phyloP scores from a whole-genome alignment of 2,329 filamentous ascomycete species.

The Fusarium sp. region DNA sequence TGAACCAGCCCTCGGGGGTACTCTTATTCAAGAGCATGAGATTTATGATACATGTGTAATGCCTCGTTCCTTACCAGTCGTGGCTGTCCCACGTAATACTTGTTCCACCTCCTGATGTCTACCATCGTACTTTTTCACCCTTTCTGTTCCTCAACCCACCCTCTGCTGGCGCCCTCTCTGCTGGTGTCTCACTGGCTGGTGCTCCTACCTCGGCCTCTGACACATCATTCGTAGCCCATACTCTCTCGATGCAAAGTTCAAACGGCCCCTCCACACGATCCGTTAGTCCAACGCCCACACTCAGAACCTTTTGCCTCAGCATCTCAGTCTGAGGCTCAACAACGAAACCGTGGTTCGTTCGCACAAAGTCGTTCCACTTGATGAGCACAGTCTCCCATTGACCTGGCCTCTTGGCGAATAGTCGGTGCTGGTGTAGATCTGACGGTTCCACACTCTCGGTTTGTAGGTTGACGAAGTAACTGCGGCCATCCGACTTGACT shows the following conservation, averaged over 20 bases:
- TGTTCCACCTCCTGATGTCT: neutral
- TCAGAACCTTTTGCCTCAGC: slow-evolving; percentile 82
- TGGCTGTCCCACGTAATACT: neutral
- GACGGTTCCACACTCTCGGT: slow-evolving; percentile 92
- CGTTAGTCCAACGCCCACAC: slow-evolving; percentile 85
- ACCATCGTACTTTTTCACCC: slow-evolving; percentile 52
- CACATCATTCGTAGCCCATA: slow-evolving; percentile 84
- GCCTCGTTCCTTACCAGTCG: neutral
- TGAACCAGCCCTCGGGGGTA: neutral
- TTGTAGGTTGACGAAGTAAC: slow-evolving; percentile 95
- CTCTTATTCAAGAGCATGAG: slow-evolving; percentile 6
- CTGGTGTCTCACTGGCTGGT: slow-evolving; percentile 25
- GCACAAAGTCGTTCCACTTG: slow-evolving; percentile 89
- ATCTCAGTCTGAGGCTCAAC: slow-evolving; percentile 94
- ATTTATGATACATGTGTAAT: slow-evolving; percentile 16
- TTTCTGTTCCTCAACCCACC: slow-evolving; percentile 50
- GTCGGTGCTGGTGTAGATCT: slow-evolving; percentile 93
- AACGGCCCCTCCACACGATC: slow-evolving; percentile 89
- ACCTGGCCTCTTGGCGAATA: slow-evolving; percentile 79
- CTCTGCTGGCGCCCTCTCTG: slow-evolving; percentile 35
- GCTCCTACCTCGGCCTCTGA: slow-evolving; percentile 42
- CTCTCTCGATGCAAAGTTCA: slow-evolving; percentile 80
- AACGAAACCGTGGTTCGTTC: slow-evolving; percentile 90
- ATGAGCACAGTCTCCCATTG: slow-evolving; percentile 97
- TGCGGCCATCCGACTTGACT: slow-evolving; percentile 87